Conservation (phyloP, 768 basidiomycete genomes). For the Coprinopsis strossmayeri region DNA sequence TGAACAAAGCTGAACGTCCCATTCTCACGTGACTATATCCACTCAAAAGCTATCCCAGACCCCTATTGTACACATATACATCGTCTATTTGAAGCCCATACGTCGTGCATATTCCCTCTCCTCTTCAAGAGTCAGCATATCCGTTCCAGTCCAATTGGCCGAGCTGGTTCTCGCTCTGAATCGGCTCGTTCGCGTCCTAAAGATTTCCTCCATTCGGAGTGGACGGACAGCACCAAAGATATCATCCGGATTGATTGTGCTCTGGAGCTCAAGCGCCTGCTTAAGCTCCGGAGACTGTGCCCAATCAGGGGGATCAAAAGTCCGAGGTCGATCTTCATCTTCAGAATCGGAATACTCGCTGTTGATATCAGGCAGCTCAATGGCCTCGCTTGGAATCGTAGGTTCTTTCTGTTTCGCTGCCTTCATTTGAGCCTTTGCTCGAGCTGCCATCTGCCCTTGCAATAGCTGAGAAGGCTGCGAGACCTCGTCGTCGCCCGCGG, state of each 20-base stretch:
- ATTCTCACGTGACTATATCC: not conserved
- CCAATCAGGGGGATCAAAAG: conserved; percentile 80
- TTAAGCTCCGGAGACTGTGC: conserved; percentile 86
- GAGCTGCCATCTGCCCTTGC: conserved; percentile 66
- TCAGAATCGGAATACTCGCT: conserved; percentile 97
- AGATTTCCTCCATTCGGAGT: conserved; percentile 90
- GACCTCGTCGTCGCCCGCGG: conserved; percentile 42
- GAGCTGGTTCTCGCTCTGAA: conserved; percentile 90
- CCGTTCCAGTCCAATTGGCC: conserved; percentile 95
- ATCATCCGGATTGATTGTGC: conserved; percentile 82
- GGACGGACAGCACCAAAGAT: conserved; percentile 89
- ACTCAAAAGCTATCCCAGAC: no score
- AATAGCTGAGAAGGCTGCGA: conserved; percentile 57
- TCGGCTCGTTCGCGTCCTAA: conserved; percentile 66
- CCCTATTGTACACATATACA: not conserved
- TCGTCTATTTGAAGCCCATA: conserved; percentile 73
- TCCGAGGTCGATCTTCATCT: conserved; percentile 72
- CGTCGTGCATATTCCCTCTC: conserved; percentile 80
- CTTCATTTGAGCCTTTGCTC: conserved; percentile 60
- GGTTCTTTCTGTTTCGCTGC: conserved; percentile 46
- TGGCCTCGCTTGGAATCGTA: conserved; percentile 62
- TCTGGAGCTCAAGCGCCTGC: conserved; percentile 74
- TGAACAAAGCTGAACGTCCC: no score
- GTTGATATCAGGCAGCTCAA: conserved; percentile 92
- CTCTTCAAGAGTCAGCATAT: conserved; percentile 78